Evolutionary conservation across 176 grass and related monocot genomes (phyloP).

Genomic region (Triticum dicoccoides): DNA sequence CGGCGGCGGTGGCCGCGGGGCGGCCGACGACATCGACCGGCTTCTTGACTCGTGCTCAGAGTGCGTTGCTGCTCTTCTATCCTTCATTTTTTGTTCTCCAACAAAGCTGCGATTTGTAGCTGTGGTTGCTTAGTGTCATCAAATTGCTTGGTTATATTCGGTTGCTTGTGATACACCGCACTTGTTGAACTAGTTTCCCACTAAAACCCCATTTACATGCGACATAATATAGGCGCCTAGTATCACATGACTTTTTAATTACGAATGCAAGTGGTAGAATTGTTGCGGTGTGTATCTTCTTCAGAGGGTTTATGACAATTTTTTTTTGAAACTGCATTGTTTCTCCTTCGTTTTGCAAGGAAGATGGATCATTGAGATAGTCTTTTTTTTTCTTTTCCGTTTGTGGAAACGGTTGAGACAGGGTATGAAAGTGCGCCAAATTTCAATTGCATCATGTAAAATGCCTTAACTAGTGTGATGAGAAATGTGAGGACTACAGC

Average conservation of each 20-base stretch:
- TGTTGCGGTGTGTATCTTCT: background rate
- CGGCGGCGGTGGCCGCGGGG: constrained; percentile 32
- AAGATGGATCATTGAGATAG: background rate
- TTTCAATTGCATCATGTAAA: background rate
- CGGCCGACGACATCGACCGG: constrained; percentile 70
- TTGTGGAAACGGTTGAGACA: background rate
- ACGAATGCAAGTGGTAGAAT: background rate
- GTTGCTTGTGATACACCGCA: background rate
- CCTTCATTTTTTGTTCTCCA: background rate
- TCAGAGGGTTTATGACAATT: too few relatives aligned
- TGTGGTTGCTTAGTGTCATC: background rate
- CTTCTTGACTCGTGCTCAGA: constrained; percentile 91
- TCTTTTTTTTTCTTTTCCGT: background rate
- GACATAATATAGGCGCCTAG: too few relatives aligned
- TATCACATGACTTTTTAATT: background rate
- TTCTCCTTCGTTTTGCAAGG: background rate
- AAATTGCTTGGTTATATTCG: background rate
- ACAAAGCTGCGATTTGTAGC: background rate
- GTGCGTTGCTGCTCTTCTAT: constrained; percentile 32
- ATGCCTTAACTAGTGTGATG: background rate
- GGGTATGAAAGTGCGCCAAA: background rate
- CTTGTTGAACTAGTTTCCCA: background rate
- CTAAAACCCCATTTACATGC: background rate
- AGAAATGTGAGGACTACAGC: background rate
- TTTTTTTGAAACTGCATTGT: background rate